Conservation (phyloP, 257 asterid species). For the Prunella vulgaris region DNA sequence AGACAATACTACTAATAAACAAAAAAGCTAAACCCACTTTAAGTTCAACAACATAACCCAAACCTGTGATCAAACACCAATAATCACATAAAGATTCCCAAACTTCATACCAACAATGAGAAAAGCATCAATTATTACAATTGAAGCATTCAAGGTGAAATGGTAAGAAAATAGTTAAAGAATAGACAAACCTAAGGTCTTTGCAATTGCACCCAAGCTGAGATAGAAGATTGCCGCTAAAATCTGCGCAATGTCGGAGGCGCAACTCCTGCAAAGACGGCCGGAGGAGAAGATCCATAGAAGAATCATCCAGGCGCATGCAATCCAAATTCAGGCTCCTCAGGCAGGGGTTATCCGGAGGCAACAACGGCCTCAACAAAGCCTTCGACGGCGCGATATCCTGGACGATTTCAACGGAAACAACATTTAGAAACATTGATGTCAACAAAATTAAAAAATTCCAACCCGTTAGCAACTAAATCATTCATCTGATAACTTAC, state of each 20-base stretch:
- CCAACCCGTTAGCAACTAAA: neutral
- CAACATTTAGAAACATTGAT: neutral
- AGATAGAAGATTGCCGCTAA: conserved; percentile 75
- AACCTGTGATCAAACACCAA: conserved; percentile 6
- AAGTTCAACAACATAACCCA: conserved; percentile 8
- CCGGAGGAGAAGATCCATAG: conserved; percentile 48
- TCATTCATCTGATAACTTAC: conserved; percentile 32
- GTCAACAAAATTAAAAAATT: neutral
- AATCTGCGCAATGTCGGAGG: conserved; percentile 71
- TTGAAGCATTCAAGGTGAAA: neutral
- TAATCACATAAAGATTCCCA: conserved; percentile 9
- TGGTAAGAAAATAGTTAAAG: neutral
- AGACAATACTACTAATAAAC: conserved; percentile 17
- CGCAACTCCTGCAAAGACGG: conserved; percentile 70
- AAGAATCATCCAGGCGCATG: conserved; percentile 78
- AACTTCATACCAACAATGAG: neutral
- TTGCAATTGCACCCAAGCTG: conserved; percentile 62
- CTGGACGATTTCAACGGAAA: conserved; percentile 23
- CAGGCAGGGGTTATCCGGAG: conserved; percentile 51
- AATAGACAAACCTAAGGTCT: conserved; percentile 59
- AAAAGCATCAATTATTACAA: conserved; percentile 1
- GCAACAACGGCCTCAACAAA: conserved; percentile 63
- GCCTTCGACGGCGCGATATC: conserved; percentile 71
- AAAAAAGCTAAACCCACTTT: conserved; percentile 26
- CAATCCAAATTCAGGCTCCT: conserved; percentile 76